Evolutionary conservation across 805 yeast genomes (phyloP), one percentile per base, ranked within the genome.

Genomic region (Candida stauntonica): DNA sequence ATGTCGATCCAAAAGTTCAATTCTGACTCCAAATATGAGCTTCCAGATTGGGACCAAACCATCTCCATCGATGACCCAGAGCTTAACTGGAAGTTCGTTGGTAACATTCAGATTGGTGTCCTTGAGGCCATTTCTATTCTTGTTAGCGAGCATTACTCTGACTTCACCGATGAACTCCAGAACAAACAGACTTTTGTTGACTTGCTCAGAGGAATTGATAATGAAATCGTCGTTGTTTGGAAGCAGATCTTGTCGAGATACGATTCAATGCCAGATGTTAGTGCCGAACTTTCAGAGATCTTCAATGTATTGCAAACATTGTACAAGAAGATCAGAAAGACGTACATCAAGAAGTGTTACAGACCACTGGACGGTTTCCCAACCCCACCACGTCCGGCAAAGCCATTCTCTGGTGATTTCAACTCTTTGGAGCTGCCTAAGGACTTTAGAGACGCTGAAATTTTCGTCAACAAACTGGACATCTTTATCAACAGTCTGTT

Each of bases 81-180:
- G 3, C 67, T 82, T 24, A 83, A 81, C 49, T 79, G 81, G 70
- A 72, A 71, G 31, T 71, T 77, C 38, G 79, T 86, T 31, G 79
- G 83, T 9, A 86, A 81, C 53, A 84, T 89, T 30, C 93, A 88
- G 55, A 68, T 83, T 27, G 94, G 94, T 29, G 77, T 88, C 23
- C 65, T 88, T 42, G 94, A 86, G 55, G 86, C 87, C 0, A 64
- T 87, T 40, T 71, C 78, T 31, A 72, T 81, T 21, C 71, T 94
- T 58, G 76, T 86, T 16, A 71, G 76, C 32, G 80, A 81, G 48
- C 86, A 83, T 55, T 88, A 81, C 57, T 62, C 73, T 20, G 93
- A 86, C 55, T 86, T 89, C 53, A 71, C 81, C 4, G 83, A 79
- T 55, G 86, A 83, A 49, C 54, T 81, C 44, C 60, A 63, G 11